Conservation (phyloP, 1,139 yeast genomes). For the Schwanniomyces etchellsii region DNA sequence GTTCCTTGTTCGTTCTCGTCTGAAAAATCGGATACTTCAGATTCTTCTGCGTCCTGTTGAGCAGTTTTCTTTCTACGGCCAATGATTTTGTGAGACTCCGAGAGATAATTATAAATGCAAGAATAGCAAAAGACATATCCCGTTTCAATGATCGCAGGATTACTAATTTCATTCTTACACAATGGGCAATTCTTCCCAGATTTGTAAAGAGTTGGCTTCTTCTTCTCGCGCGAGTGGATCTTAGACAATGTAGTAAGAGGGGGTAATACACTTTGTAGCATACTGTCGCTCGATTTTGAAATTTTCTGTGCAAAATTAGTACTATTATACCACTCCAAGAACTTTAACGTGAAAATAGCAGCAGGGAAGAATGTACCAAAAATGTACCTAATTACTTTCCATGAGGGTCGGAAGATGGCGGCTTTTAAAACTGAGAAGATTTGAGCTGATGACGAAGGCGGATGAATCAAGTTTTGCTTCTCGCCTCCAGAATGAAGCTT, state of each 20-base stretch:
- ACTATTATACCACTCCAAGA: constrained; percentile 93
- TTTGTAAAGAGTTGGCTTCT: constrained; percentile 15
- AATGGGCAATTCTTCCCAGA: constrained; percentile 56
- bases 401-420: constrained; percentile 34
- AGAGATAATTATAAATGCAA: constrained; percentile 68
- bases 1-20: constrained; percentile 11
- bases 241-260: constrained; percentile 37
- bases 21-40: constrained; percentile 15
- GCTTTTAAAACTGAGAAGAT: constrained; percentile 24
- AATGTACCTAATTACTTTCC: constrained; percentile 30
- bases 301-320: constrained; percentile 67
- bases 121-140: constrained; percentile 89
- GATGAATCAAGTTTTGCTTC: constrained; percentile 33
- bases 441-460: constrained; percentile 48
- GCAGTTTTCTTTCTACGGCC: constrained; percentile 12
- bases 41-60: constrained; percentile 11
- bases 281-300: constrained; percentile 46
- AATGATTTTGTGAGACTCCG: constrained; percentile 37
- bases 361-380: constrained; percentile 68
- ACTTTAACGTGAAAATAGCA: constrained; percentile 77
- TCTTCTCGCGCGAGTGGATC: constrained; percentile 7
- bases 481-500: constrained; percentile 10
- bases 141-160: constrained; percentile 86
- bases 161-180: constrained; percentile 60
- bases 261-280: constrained; percentile 48